phyloP scores from a whole-genome alignment of 2,329 filamentous ascomycete genomes.

The Diaporthe australafricana region DNA sequence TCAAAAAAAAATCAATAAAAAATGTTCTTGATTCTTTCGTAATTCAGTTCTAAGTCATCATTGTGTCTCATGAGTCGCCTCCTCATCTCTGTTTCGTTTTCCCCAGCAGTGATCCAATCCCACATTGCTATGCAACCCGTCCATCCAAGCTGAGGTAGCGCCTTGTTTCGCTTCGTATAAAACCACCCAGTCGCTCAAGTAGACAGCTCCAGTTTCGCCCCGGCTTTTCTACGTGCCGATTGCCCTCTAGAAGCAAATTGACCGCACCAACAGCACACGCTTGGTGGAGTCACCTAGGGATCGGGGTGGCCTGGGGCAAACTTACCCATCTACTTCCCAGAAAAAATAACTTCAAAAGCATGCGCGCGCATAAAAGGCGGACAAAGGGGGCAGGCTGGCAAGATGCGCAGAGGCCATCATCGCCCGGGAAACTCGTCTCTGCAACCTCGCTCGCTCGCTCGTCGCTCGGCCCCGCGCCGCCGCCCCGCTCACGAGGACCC shows the following conservation, averaged over 20 bases:
- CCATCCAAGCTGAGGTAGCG: not conserved
- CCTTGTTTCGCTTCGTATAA: not conserved
- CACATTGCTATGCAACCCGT: slow-evolving; percentile 7
- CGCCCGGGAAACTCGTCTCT: not conserved
- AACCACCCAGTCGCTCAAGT: not conserved
- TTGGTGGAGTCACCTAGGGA: not conserved
- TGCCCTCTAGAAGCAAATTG: not conserved
- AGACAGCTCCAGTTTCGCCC: not conserved
- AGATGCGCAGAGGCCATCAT: not conserved
- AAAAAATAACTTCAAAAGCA: not conserved
- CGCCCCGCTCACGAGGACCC: slow-evolving; percentile 22
- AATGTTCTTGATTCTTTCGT: not conserved
- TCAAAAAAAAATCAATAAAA: no score
- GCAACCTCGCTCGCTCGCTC: no score
- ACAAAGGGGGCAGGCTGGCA: not conserved
- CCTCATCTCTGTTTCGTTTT: not conserved
- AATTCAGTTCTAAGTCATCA: not conserved
- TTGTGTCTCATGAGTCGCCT: slow-evolving; percentile 1
- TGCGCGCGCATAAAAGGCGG: not conserved
- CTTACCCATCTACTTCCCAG: not conserved
- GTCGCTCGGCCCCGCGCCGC: not conserved
- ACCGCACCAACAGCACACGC: not conserved
- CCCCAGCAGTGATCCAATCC: not conserved
- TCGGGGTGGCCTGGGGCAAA: not conserved
- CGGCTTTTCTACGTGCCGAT: not conserved